These are phyloP conservation scores for Magnaporthiopsis incrustans DNA, from an alignment of 2,329 filamentous ascomycete species.

Conservation along the genomic window DNA sequence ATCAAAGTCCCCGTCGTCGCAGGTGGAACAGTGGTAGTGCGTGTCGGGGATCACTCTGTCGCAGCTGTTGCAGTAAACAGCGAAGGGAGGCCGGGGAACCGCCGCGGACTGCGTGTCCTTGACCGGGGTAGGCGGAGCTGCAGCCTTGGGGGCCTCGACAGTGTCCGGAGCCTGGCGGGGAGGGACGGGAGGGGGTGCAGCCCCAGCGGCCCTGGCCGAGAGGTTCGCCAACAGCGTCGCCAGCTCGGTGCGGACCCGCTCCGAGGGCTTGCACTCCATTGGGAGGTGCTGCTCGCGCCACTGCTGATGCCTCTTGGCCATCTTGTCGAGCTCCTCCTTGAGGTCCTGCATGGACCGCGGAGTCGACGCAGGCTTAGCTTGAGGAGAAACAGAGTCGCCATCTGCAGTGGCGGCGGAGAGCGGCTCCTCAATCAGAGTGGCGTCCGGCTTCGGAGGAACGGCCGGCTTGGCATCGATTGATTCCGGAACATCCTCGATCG, in stretches of 20 bases:
- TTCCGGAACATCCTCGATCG: constrained; percentile 43
- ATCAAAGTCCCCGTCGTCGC: constrained; percentile 90
- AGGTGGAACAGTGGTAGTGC: constrained; percentile 93
- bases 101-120: constrained; percentile 6
- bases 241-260: neutral
- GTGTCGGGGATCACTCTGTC: constrained; percentile 67
- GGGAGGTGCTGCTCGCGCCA: no score
- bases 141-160: neutral
- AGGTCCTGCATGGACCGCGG: neutral
- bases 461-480: constrained; percentile 14
- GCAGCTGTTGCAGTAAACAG: constrained; percentile 92
- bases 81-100: constrained; percentile 45
- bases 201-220: neutral
- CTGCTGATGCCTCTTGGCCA: no score
- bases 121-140: neutral
- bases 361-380: neutral
- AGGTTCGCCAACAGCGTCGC: neutral
- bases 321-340: neutral
- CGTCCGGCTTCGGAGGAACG: neutral
- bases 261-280: no score
- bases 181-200: constrained; percentile 4
- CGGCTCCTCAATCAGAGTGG: neutral
- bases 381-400: neutral
- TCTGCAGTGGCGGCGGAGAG: neutral
- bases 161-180: neutral